A percentile compares a stretch with the other conserved stretches of the same genome.
Conservation (phyloP, 73 alveolate genomes). For the Breviolum minutum region DNA sequence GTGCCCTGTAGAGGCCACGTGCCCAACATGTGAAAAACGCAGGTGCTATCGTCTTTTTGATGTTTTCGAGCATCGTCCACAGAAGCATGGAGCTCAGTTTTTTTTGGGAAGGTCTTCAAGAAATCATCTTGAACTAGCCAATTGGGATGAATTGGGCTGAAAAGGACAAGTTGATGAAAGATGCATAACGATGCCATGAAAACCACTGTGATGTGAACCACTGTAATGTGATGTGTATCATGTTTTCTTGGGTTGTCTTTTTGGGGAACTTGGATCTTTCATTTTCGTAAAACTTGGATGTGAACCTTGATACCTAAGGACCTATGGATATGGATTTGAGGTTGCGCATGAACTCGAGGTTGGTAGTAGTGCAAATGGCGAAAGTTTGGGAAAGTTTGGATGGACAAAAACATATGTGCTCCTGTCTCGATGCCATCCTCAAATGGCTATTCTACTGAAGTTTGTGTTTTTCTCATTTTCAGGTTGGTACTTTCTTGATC, state of each 20-base stretch:
- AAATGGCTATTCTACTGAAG: no score
- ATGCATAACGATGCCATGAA: not conserved
- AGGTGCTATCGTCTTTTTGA: constrained; percentile 57
- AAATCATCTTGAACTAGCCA: not conserved
- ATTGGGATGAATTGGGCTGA: not conserved
- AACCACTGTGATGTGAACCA: not conserved
- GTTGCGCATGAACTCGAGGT: constrained; percentile 40
- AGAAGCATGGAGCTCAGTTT: not conserved
- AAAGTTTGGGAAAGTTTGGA: not conserved
- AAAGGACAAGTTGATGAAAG: not conserved
- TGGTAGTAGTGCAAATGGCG: no score
- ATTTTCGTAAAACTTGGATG: not conserved
- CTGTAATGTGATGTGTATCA: no score
- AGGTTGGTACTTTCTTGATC: not conserved
- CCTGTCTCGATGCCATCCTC: no score
- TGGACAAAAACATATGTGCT: not conserved
- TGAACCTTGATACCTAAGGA: not conserved
- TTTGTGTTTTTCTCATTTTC: not conserved
- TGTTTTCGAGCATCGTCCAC: constrained; percentile 9
- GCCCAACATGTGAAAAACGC: not conserved
- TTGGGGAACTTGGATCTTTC: no score
- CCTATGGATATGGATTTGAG: constrained; percentile 52
- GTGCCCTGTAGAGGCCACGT: no score
- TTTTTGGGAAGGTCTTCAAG: not conserved
- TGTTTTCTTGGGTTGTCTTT: not conserved